Percentiles rank a stretch among this genome's conserved stretches.
phyloP scores from a whole-genome alignment of 164 flowering plant genomes.

The Nymphaea colorata region DNA sequence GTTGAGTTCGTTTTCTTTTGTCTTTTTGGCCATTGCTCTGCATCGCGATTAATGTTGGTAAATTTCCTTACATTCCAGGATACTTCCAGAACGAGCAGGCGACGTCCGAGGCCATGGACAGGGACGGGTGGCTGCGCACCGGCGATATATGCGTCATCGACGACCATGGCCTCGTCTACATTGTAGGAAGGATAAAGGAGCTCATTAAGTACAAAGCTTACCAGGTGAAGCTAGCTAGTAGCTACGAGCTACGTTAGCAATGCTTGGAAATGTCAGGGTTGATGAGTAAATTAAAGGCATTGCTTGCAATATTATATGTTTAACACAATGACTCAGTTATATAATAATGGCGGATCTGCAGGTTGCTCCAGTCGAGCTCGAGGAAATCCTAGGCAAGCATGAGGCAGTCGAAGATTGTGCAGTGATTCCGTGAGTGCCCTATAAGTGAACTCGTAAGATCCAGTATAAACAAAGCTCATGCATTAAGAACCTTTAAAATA shows the following conservation, averaged over 20 bases:
- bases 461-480: too few relatives aligned
- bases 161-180: conserved; percentile 11
- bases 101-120: conserved; percentile 13
- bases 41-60: too few relatives aligned
- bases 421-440: conserved; percentile 16
- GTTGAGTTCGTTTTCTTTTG: too few relatives aligned
- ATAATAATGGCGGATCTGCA: background rate
- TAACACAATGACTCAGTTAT: background rate
- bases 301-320: too few relatives aligned
- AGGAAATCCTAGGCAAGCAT: conserved; percentile 14
- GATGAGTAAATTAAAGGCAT: too few relatives aligned
- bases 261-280: too few relatives aligned
- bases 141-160: conserved; percentile 23
- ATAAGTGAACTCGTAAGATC: too few relatives aligned
- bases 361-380: conserved; percentile 29
- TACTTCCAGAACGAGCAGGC: conserved; percentile 15
- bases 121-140: conserved; percentile 25
- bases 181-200: conserved; percentile 23
- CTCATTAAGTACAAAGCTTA: conserved; percentile 26
- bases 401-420: conserved; percentile 18
- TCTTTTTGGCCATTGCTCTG: too few relatives aligned
- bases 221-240: conserved; percentile 10
- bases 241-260: too few relatives aligned
- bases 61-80: conserved; percentile 7
- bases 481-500: too few relatives aligned